Evolutionary conservation across 768 basidiomycete species (phyloP), one percentile per base, ranked within the genome.

Genomic region (Mrakia frigida): DNA sequence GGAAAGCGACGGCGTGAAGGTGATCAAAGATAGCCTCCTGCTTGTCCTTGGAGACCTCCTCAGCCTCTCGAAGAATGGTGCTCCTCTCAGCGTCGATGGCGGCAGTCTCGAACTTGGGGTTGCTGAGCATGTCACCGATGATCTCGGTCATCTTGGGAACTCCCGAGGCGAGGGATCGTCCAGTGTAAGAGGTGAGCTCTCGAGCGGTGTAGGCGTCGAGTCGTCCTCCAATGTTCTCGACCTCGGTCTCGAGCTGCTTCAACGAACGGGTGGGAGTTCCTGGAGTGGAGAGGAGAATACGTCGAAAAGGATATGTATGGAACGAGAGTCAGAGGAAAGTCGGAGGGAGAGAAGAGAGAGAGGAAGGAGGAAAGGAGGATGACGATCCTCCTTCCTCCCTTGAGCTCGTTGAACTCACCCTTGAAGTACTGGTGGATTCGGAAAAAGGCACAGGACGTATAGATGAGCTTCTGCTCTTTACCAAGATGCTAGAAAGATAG

Each of bases 1-100:
- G 93, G 89, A 94, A 99, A 73, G 97, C 97, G 79, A 98, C 90
- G 63, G 96, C 87, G 84, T 99, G 97, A 77, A 99, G 85, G 83
- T 99, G 97, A 85, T 98, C 97, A 81, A 99, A 98, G 13, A 98
- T 93, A 81, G 98, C 95, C 84, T 98, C 97, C 86, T 98, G 95
- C 71, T 92, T 85, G 86, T 97, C 94, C 86, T 98, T 98, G 85
- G 97, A 94, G 41, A 98, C 97, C 86, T 98, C 97, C 86, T 98
- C 92, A 86, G 97, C 95, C 84, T 99, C 97, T 79, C 97, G 88
- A 74, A 98, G 84, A 80, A 98, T 98, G 59, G 98, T 95, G 83
- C 95, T 94, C 61, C 95, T 89, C 86, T 98, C 97, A 79, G 95
- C 87, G 85, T 98, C 97, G 80, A 99, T 90, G 0, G 95, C 94